Conservation (phyloP, 2,329 filamentous ascomycete genomes). For the Thielaviopsis euricoi region DNA sequence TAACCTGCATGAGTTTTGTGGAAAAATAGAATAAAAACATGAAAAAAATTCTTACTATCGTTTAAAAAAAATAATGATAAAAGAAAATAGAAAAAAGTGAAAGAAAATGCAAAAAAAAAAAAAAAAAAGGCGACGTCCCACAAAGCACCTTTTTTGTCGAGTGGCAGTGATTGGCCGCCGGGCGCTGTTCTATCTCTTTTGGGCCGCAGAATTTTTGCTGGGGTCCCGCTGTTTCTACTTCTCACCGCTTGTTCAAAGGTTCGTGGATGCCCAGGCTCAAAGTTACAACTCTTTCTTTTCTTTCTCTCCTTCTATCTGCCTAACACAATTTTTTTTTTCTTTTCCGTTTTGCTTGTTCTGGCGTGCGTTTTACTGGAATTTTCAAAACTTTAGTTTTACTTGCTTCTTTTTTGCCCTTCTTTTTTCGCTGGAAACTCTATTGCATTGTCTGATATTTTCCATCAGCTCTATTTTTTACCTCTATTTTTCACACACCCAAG, state of each 20-base stretch:
- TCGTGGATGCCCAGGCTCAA: conserved; percentile 5
- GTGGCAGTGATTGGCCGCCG: neutral
- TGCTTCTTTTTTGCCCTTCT: neutral
- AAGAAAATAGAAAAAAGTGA: no score
- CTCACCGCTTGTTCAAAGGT: conserved; percentile 11
- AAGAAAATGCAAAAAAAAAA: neutral
- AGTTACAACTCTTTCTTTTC: conserved; percentile 6
- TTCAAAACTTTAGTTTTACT: no score
- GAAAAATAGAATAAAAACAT: no score
- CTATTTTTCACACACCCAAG: neutral
- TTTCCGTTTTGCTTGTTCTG: no score
- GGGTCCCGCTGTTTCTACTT: conserved; percentile 5
- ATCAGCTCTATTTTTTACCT: neutral
- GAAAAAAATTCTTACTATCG: no score
- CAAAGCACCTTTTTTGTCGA: neutral
- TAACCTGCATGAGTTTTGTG: no score
- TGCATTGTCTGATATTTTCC: neutral
- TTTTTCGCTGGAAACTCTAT: neutral
- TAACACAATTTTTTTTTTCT: neutral
- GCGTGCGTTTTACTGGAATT: no score
- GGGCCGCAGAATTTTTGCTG: neutral
- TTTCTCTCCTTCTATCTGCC: conserved; percentile 1
- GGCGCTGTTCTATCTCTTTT: neutral
- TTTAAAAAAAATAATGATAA: no score
- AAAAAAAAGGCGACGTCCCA: neutral